Evolutionary conservation across 768 basidiomycete species (phyloP), one percentile per base, ranked within the genome.

Genomic region (Podaxis sp.): DNA sequence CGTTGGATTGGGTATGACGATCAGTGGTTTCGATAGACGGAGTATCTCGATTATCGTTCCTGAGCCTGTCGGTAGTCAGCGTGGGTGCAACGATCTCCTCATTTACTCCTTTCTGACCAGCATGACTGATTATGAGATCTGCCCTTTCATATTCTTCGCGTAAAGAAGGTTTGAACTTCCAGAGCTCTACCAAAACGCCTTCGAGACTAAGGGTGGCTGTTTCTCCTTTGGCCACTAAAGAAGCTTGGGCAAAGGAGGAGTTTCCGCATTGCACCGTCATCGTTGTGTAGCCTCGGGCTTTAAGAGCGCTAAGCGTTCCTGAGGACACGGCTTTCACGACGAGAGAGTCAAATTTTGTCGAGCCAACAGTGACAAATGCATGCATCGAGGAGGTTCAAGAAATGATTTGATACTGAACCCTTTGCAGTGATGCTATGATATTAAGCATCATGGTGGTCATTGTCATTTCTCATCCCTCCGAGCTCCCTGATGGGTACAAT

Each of bases 11-110:
- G 95, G 95, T 2, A 97, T 87, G 3, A 92, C 90, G 66, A 99
- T 88, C 66, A 99, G 78, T 6, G 85, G 83, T 69, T 90, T 94
- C 52, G 82, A 80, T 55, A 84, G 77, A 36, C 95, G 81, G 53
- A 98, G 78, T 10, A 88, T 93, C 50, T 96, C 93, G 33, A 99
- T 82, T 69, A 99, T 95, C 3, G 96, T 97, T 11, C 96, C 96
- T 22, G 96, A 90, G 57, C 96, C 96, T 98, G 22, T 53, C 58
- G 40, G 48, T 37, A 54, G 56, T 62, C 56, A 64, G 12, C 15
- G 10, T 28, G 2, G 20, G 49, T 26, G 13, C 41, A 44, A 44
- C 41, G 2, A 26, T 4, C 12, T 17, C n/a, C 20, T 46, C 44
- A 26, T 50, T 28, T 15, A 50, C 24, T 8, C 33, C 50, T 44